Conservation (phyloP, 805 yeast genomes). For the Ogataea pignaliae region DNA sequence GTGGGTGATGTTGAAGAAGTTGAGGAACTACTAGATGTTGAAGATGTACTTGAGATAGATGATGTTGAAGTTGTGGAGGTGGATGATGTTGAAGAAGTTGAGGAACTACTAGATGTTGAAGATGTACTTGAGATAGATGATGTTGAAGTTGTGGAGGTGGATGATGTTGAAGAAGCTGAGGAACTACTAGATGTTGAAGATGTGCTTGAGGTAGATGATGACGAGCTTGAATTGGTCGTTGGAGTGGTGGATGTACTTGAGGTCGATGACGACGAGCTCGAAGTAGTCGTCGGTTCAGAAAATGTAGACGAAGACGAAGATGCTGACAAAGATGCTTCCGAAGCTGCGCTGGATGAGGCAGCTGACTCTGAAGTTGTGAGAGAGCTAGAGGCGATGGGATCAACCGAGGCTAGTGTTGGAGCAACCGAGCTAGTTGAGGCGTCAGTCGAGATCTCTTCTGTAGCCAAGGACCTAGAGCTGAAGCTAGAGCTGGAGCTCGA, state of each 20-base stretch:
- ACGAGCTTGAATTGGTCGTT: slow-evolving; percentile 1
- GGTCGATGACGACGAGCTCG: slow-evolving; percentile 12
- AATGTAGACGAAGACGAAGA: slow-evolving; percentile 17
- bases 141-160: slow-evolving; percentile 11
- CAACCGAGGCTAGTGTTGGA: too few species aligned
- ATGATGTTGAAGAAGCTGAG: slow-evolving; percentile 11
- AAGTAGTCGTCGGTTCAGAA: slow-evolving; percentile 10
- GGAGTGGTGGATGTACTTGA: slow-evolving; percentile 12
- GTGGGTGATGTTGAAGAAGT: slow-evolving; percentile 19
- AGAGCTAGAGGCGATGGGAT: not conserved
- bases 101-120: slow-evolving; percentile 10
- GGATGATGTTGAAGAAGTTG: slow-evolving; percentile 14
- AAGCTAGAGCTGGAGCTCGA: not conserved
- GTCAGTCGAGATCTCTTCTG: not conserved
- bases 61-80: slow-evolving; percentile 15
- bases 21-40: slow-evolving; percentile 19
- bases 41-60: slow-evolving; percentile 18
- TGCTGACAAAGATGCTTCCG: too few species aligned
- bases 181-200: slow-evolving; percentile 4
- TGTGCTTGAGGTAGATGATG: slow-evolving; percentile 5
- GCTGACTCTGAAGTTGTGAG: not conserved
- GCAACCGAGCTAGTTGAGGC: too few species aligned
- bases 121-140: slow-evolving; percentile 6
- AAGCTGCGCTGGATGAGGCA: not conserved
- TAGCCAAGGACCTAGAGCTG: not conserved